A percentile compares a stretch with the other conserved stretches of the same genome.
These are phyloP conservation scores for Boletus vinaceobasis DNA, from an alignment of 768 basidiomycete species.

Conservation along the genomic window DNA sequence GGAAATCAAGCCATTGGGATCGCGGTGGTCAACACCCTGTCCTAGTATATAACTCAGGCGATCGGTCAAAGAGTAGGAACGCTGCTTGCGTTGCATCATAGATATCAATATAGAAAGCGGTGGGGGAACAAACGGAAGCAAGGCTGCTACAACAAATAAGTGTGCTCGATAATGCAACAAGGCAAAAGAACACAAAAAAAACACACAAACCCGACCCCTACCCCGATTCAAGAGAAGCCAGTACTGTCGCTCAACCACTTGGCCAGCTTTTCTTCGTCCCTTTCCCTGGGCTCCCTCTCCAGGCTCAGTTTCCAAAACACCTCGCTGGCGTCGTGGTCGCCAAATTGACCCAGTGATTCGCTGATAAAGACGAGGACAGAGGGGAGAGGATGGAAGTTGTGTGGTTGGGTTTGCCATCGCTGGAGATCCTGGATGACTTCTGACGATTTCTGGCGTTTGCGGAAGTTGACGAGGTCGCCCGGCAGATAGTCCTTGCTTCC, in stretches of 20 bases:
- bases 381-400: constrained; percentile 48
- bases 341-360: constrained; percentile 36
- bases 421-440: constrained; percentile 58
- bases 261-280: constrained; percentile 49
- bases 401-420: constrained; percentile 52
- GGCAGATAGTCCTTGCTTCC: constrained; percentile 51
- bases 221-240: constrained; percentile 32
- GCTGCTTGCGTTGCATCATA: neutral
- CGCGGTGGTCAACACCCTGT: too few species aligned
- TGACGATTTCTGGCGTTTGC: constrained; percentile 51
- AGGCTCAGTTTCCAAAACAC: constrained; percentile 46
- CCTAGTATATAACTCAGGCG: too few species aligned
- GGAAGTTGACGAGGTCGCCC: constrained; percentile 53
- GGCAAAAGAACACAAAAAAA: neutral
- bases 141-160: neutral
- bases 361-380: constrained; percentile 44
- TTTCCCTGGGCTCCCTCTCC: constrained; percentile 52
- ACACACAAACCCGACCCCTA: neutral
- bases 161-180: neutral
- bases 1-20: too few species aligned
- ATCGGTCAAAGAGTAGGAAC: neutral
- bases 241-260: constrained; percentile 36
- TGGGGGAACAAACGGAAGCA: neutral
- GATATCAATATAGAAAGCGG: constrained; percentile 10
- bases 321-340: constrained; percentile 32